Evolutionary conservation across 768 basidiomycete genomes (phyloP).

Genomic region (Auricularia auricula-judae): DNA sequence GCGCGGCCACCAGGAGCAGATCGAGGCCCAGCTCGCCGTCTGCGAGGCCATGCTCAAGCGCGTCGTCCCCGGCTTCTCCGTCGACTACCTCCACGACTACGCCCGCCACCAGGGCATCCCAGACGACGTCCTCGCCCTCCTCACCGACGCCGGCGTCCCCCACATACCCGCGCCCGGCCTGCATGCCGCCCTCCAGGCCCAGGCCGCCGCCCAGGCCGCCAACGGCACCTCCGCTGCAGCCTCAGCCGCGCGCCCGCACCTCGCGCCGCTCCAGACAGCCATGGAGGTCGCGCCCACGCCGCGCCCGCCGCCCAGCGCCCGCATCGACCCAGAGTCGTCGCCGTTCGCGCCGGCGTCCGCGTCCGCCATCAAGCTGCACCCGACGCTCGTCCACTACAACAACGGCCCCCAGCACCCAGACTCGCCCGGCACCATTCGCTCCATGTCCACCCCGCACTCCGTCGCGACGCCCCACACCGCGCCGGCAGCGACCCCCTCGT

Average conservation of each 20-base stretch:
- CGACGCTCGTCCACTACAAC: not conserved
- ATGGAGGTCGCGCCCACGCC: not conserved
- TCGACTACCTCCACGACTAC: conserved; percentile 55
- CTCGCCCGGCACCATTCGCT: conserved; percentile 4
- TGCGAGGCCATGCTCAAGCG: conserved; percentile 70
- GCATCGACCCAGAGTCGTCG: not conserved
- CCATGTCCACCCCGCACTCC: conserved; percentile 25
- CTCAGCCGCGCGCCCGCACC: not conserved
- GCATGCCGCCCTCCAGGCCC: conserved; percentile 15
- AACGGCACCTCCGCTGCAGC: not conserved
- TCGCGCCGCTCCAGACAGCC: conserved; percentile 1
- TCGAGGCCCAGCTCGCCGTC: conserved; percentile 71
- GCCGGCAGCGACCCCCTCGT: conserved; percentile 15
- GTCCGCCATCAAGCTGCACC: not conserved
- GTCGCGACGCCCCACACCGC: conserved; percentile 8
- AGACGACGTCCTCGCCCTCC: conserved; percentile 3
- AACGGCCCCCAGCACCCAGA: conserved; percentile 15
- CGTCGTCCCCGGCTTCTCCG: conserved; percentile 55
- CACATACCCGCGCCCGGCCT: conserved; percentile 11
- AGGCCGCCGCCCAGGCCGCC: not conserved
- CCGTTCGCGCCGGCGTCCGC: not conserved
- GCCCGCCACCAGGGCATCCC: conserved; percentile 61
- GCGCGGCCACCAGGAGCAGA: conserved; percentile 69
- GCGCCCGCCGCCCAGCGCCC: conserved; percentile 1
- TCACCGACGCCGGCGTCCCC: conserved; percentile 6